Base-by-base conservation (phyloP, 1,139 yeast genomes). In the Zygoascus meyerae region DNA sequence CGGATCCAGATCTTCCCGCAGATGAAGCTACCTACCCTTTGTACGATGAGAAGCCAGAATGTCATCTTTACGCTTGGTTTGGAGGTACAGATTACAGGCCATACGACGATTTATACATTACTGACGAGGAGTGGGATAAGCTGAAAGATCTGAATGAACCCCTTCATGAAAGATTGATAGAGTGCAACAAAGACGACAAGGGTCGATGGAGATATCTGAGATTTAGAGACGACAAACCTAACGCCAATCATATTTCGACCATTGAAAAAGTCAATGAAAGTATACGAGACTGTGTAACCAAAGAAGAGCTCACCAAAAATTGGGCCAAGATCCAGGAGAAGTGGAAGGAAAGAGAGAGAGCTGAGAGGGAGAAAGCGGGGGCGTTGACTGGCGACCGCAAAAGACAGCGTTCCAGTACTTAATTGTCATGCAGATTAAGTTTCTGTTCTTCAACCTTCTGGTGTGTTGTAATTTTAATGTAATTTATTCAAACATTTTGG, bases 181-280 rank as follows among this genome's bases (percentile, higher is more conserved):
- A 94, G 65, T 87, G 95, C 55, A 72, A 79, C 51, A 74, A 74
- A 57, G 81, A 81, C 48, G 68, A 71, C 21, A 71, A 75, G 45
- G 82, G 82, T 1, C 75, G 72, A 46, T 94, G 98, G 98, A 80
- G 81, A 51, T 75, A 86, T 72, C 66, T 92, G 49, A 73, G 99
- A 49, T 92, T 92, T 65, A 74, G 99, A 62, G 95, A 92, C 65
- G 99, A 94, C 63, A 94, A 94, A 62, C 67, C 78, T 18, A 83
- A 85, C 59, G 97, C 95, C 9, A 94, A 94, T 63, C 95, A 87
- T 64, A 65, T 80, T 4, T 71, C 81, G 15, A 87, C 86, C 16
- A 96, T 89, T 11, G 81, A 79, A 49, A 90, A 84, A 60, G 90
- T 92, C 38, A 67, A 90, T 45, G 79, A 81, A 52, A 83, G 95